Base-by-base conservation (phyloP, 176 grass and related monocot genomes). In the maize (Zea mays) region DNA sequence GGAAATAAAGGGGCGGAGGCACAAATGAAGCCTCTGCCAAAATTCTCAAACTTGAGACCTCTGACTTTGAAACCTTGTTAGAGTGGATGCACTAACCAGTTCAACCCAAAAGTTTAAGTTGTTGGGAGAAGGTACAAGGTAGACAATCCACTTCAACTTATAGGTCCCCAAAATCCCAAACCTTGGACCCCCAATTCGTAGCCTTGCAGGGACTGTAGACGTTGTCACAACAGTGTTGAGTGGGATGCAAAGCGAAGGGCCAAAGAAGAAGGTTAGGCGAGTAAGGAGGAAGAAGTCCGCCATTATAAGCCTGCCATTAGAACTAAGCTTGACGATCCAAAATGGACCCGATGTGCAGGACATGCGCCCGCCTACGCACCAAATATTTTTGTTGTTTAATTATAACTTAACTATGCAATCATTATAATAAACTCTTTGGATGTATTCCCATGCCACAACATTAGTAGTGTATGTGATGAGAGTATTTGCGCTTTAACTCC, bases 341-440 rank as follows among this genome's bases (percentile, higher is more conserved):
- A n/a, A 55, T n/a, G 16, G 51, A 55, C 15, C 51, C 6, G 16
- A 55, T 55, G 51, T 55, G 16, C 51, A n/a, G 51, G 51, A 55
- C 16, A 6, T 55, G 51, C 16, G 16, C 17, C 51, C 51, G 17
- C 51, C 51, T 54, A 15, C 50, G 7, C 50, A 55, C 51, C 51
- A n/a, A 55, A n/a, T 55, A 55, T 55, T 55, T n/a, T n/a, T 55
- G 51, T 8, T 51, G 6, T 61, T 75, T 43, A 75, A 60, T 33
- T 74, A 45, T 60, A 61, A 9, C 10, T 60, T 42, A 42, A 2
- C 6, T 70, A 70, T 59, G 43, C 10, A 69, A 6, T 9, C 8
- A 48, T 16, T 47, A 50, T 36, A 51, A 36, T 15, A 70, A 69
- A 45, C 42, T 46, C 8, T 43, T 9, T 21, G 19, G 3, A 34